Base-by-base conservation (phyloP, 23 red algal species). In the Gracilaria gracilis region DNA sequence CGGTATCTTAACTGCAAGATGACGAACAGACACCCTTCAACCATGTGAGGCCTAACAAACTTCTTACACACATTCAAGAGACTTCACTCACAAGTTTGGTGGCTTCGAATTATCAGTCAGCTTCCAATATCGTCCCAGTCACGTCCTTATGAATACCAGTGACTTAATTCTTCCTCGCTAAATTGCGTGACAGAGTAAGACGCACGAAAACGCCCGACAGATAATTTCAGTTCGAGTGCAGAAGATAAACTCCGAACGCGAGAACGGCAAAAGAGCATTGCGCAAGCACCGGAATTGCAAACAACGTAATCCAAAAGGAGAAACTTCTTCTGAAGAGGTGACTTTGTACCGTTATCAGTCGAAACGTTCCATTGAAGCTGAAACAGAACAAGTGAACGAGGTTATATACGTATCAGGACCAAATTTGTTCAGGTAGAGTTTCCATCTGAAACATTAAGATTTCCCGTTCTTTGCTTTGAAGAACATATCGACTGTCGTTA, bases 401-500 rank as follows among this genome's bases (percentile, higher is more conserved):
- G 17, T 55, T 55, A 1, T 15, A 19, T 15, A 55, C 16, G 17
- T 19, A 1, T 55, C 17, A 37, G 32, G 64, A 15, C 37, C 27
- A 69, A 27, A 20, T 34, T 20, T 69, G 8, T 34, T 38, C 14
- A 25, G 27, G 39, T 46, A 12, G 21, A n/a, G 40, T 28, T 50
- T 77, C 23, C 16, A 4, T 5, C 2, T 9, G 9, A 69, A 69
- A 17, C 39, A 15, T 77, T 8, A 82, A 0, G 79, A 2, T 33
- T 65, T 64, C 33, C 36, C 31, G 27, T 59, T 59, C 54, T 82
- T 82, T 65, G 79, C 3, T 46, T 82, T 82, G 58, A 82, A 82
- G 25, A 82, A 82, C 33, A 38, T 82, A 62, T 82, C 79, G 32
- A 82, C 79, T 8, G 79, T 82, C 8, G 53, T 42, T 4, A 62